Conservation (phyloP, 2,329 filamentous ascomycete species). For the Tolypocladium ophioglossoides region DNA sequence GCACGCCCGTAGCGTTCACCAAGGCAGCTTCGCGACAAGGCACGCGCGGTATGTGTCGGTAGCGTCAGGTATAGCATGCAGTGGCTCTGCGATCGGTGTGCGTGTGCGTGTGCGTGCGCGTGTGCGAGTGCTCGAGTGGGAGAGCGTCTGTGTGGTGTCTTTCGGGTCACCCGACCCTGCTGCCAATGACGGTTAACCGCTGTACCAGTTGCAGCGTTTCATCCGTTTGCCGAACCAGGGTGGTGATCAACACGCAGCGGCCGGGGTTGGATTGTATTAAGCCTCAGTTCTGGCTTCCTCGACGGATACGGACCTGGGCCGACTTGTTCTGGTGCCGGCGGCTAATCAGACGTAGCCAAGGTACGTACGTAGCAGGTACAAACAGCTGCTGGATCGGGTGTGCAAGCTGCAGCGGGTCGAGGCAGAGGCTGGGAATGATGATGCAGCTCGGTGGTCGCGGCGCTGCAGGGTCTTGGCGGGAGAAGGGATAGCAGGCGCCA, state of each 20-base stretch:
- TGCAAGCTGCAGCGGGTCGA: not conserved
- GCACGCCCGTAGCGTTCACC: not conserved
- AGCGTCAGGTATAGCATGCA: not conserved
- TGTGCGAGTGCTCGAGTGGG: not conserved
- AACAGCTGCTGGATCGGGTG: not conserved
- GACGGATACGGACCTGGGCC: not conserved
- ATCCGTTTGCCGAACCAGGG: slow-evolving; percentile 19
- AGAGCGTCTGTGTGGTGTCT: slow-evolving; percentile 7
- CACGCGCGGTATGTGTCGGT: not conserved
- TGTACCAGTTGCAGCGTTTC: slow-evolving; percentile 15
- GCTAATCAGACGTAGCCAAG: not conserved
- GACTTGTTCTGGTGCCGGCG: not conserved
- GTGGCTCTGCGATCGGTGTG: not conserved
- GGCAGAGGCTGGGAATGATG: not conserved
- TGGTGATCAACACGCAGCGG: slow-evolving; percentile 19
- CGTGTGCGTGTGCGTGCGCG: slow-evolving; percentile 1
- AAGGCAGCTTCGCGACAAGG: not conserved
- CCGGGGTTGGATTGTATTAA: slow-evolving; percentile 12
- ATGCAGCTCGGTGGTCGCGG: not conserved
- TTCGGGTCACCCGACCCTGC: slow-evolving; percentile 12
- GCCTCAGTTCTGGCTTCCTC: not conserved
- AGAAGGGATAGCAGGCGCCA: not conserved
- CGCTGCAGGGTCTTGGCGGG: not conserved
- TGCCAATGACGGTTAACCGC: slow-evolving; percentile 16
- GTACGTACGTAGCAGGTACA: not conserved